These are phyloP conservation scores for Catenaria anguillulae DNA, from an alignment of 371 early-diverging fungal genomes.

Conservation along the genomic window DNA sequence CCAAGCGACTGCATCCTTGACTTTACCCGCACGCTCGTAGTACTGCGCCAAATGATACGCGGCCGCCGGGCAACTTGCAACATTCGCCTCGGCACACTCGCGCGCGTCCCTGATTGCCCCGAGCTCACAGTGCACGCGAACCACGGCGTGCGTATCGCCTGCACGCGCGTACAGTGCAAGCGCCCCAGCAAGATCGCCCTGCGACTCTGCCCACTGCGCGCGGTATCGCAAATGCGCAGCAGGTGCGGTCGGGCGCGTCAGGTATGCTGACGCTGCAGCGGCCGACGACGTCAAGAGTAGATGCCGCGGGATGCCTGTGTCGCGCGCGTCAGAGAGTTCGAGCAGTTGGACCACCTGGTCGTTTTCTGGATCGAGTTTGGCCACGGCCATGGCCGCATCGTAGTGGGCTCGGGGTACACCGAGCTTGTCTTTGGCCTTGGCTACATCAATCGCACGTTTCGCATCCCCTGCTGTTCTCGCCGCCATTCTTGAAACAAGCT, in stretches of 20 bases:
- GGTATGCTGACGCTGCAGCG: too few relatives aligned
- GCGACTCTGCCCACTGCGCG: constrained; percentile 30
- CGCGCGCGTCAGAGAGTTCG: neutral
- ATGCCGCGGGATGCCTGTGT: too few relatives aligned
- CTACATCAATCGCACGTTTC: constrained; percentile 28
- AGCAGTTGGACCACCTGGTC: neutral
- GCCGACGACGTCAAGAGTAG: too few relatives aligned
- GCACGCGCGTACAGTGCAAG: constrained; percentile 22
- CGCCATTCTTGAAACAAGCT: constrained; percentile 17
- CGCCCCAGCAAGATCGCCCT: constrained; percentile 20
- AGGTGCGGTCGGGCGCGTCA: too few relatives aligned
- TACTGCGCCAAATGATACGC: constrained; percentile 26
- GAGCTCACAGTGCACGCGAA: constrained; percentile 22
- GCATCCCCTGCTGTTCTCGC: constrained; percentile 23
- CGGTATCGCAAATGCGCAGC: constrained; percentile 24
- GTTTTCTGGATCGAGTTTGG: neutral
- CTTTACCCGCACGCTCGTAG: constrained; percentile 26
- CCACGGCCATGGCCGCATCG: too few relatives aligned
- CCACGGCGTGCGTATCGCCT: constrained; percentile 23
- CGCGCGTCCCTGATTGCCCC: constrained; percentile 24
- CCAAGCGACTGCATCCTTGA: constrained; percentile 23
- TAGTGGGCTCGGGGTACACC: constrained; percentile 11
- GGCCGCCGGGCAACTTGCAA: constrained; percentile 20
- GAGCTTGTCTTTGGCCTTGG: constrained; percentile 21
- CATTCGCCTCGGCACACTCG: constrained; percentile 18